These are phyloP conservation scores for Modicella reniformis DNA, from an alignment of 371 early-diverging fungal species.

Conservation along the genomic window DNA sequence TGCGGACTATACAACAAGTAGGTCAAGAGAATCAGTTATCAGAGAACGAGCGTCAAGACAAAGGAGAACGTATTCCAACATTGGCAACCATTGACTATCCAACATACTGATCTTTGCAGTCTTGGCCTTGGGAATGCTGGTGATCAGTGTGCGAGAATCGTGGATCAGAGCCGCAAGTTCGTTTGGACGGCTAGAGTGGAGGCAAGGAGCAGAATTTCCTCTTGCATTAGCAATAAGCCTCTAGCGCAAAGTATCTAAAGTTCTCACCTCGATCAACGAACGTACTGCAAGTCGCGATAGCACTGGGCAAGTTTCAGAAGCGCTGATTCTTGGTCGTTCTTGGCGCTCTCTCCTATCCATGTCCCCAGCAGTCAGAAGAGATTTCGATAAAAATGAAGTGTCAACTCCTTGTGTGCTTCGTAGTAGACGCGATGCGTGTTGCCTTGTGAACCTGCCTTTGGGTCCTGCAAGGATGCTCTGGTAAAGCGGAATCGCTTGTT, in stretches of 20 bases:
- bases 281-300: slow-evolving; percentile 71
- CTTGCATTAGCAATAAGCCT: neutral
- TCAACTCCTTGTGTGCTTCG: no score
- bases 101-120: slow-evolving; percentile 90
- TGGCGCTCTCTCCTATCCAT: slow-evolving; percentile 24
- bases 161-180: slow-evolving; percentile 86
- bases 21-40: neutral
- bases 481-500: slow-evolving; percentile 65
- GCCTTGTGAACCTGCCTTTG: slow-evolving; percentile 30
- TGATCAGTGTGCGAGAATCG: slow-evolving; percentile 80
- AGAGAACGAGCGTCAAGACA: no score
- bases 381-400: no score
- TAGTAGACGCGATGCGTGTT: neutral
- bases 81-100: no score
- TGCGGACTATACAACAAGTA: slow-evolving; percentile 66
- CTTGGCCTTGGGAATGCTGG: slow-evolving; percentile 93
- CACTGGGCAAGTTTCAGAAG: slow-evolving; percentile 71
- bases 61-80: no score
- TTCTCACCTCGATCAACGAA: neutral
- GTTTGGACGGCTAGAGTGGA: slow-evolving; percentile 69
- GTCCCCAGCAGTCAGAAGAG: no score
- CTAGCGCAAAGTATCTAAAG: no score
- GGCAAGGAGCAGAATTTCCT: neutral
- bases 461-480: slow-evolving; percentile 63
- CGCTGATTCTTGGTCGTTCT: slow-evolving; percentile 68